Evolutionary conservation across 164 flowering plant genomes (phyloP).

Genomic region (Berberis vulgaris): DNA sequence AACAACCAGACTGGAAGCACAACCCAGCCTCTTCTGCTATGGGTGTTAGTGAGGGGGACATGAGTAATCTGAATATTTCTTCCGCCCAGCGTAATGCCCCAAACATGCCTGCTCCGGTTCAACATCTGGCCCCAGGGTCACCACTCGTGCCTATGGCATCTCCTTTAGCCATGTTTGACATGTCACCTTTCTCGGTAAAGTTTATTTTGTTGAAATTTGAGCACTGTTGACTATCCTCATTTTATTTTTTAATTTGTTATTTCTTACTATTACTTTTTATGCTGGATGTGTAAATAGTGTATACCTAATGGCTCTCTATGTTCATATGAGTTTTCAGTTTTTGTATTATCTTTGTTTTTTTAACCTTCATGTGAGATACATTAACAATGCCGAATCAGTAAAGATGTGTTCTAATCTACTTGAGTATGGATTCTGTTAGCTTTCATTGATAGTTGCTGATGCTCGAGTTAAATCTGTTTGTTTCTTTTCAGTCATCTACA

Average conservation of each 20-base stretch:
- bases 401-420: no score
- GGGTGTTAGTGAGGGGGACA: conserved; percentile 51
- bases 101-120: conserved; percentile 53
- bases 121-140: conserved; percentile 84
- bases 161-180: conserved; percentile 82
- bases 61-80: conserved; percentile 43
- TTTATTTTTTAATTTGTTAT: neutral
- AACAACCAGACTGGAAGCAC: conserved; percentile 96
- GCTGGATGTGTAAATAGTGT: no score
- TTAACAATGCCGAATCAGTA: no score
- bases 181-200: conserved; percentile 85
- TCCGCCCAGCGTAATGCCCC: conserved; percentile 49
- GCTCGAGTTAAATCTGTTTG: conserved; percentile 4
- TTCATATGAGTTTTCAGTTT: no score
- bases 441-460: neutral
- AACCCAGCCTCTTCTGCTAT: conserved; percentile 48
- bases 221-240: neutral
- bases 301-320: no score
- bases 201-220: neutral
- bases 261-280: no score
- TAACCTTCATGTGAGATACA: no score
- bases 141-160: conserved; percentile 76
- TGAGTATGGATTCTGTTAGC: neutral
- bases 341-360: no score
- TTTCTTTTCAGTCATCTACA: conserved; percentile 40